Evolutionary conservation across 2,329 filamentous ascomycete genomes (phyloP), one percentile per base, ranked within the genome.

Genomic region (Clonostachys rosea): DNA sequence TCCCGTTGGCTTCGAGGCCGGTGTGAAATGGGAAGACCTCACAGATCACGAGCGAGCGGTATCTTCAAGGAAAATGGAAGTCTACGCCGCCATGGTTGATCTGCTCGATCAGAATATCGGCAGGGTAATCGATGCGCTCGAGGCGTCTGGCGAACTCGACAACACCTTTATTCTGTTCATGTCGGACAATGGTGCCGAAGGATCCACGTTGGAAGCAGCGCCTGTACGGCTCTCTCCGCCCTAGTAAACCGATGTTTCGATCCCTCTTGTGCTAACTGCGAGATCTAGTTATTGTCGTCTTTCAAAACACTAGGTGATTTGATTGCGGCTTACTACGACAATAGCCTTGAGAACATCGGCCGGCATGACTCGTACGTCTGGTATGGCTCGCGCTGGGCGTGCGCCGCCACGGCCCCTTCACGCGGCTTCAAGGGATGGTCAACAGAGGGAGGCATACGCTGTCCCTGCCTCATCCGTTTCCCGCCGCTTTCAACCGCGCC

Each of bases 101-200:
- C 69, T 69, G 45, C 83, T 84, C 46, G 82, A 86, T 54, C 59
- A 59, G 48, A 81, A 83, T 49, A 73, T 86, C 16, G 81, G 81
- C 36, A 77, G 76, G 47, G 74, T 84, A 3, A 63, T 83, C 18
- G 65, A 78, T 35, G 77, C 83, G 53, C 70, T 84, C 4, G 66
- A 76, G 48, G 58, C 70, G 40, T 76, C 73, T 3, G 77, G 73
- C 47, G 80, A 85, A 56, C 67, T 80, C 1, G 81, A 85, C 51
- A 83, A 84, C 58, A 86, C 81, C 3, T 78, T 84, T 50, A 69
- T 86, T 44, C 73, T 76, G 56, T 84, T 85, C 68, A 76, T 84
- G 66, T 79, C 73, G 1, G 80, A 84, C 61, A 84, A 84, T 50
- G 80, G 80, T 3, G 79, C 79, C 11, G 80, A 83, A 53, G 79